phyloP scores from a whole-genome alignment of 768 basidiomycete species.

The Mycena haematopus region DNA sequence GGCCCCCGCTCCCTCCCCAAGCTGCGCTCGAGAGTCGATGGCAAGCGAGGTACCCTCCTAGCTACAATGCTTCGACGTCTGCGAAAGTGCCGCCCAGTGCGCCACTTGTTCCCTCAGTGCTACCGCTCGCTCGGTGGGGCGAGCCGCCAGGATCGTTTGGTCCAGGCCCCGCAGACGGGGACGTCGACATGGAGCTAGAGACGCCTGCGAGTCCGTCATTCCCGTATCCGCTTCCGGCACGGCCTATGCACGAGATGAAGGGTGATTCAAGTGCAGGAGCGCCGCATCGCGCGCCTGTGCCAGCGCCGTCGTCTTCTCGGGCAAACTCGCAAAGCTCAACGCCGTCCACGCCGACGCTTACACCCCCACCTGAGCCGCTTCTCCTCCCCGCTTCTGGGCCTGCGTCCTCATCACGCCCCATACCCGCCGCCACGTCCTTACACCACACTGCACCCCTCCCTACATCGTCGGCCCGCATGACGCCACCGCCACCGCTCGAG shows the following conservation, averaged over 20 bases:
- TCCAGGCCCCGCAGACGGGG: constrained; percentile 1
- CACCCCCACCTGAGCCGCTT: not conserved
- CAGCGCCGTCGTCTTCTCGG: not conserved
- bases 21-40: not conserved
- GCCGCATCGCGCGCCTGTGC: no score
- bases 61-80: not conserved
- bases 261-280: no score
- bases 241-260: not conserved
- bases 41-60: not conserved
- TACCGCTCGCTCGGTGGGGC: no score
- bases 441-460: not conserved
- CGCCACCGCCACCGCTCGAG: constrained; percentile 38
- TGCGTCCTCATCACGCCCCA: not conserved
- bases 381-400: no score
- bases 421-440: not conserved
- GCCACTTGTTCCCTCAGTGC: no score
- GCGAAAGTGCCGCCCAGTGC: not conserved
- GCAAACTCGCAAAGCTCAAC: not conserved
- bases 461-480: not conserved
- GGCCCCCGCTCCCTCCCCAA: not conserved
- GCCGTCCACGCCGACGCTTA: constrained; percentile 1
- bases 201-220: constrained; percentile 30
- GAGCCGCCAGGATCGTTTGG: no score
- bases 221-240: not conserved
- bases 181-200: constrained; percentile 40